These are phyloP conservation scores for Hypoxylon sp. DNA, from an alignment of 2,329 filamentous ascomycete species.

Conservation along the genomic window DNA sequence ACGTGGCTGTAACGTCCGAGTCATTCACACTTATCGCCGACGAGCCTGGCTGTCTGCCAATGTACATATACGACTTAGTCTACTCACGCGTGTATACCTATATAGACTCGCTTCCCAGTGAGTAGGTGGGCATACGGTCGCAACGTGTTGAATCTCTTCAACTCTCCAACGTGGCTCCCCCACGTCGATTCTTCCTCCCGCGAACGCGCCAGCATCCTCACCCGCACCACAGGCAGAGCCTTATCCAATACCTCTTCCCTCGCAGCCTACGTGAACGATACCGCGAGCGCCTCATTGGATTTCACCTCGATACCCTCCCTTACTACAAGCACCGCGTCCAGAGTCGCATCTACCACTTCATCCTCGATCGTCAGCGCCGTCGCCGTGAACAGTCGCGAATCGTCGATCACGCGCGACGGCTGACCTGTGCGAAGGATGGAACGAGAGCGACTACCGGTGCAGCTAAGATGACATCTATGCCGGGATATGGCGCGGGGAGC, in stretches of 20 bases:
- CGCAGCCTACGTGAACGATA: constrained; percentile 69
- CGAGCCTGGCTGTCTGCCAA: constrained; percentile 10
- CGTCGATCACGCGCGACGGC: constrained; percentile 60
- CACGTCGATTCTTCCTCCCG: constrained; percentile 55
- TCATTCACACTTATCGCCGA: constrained; percentile 22
- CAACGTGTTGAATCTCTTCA: constrained; percentile 1
- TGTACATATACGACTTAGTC: constrained; percentile 29
- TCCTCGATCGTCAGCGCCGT: constrained; percentile 73
- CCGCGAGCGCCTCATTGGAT: constrained; percentile 73
- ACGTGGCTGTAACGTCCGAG: constrained; percentile 10
- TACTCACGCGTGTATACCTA: constrained; percentile 20
- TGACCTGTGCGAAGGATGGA: constrained; percentile 54
- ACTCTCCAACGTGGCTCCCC: constrained; percentile 58
- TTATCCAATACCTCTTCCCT: constrained; percentile 78
- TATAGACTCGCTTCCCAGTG: not conserved
- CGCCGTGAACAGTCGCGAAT: constrained; percentile 62
- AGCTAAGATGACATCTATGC: constrained; percentile 49
- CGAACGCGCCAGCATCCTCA: constrained; percentile 54
- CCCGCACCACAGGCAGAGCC: constrained; percentile 59
- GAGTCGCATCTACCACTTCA: constrained; percentile 79
- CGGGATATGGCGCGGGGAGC: constrained; percentile 51
- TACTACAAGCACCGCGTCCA: constrained; percentile 77
- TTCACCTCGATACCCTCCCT: constrained; percentile 81
- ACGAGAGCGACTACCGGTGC: constrained; percentile 40
- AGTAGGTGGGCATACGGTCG: constrained; percentile 1